Conservation (phyloP, 306 rosid species). For the Quercus cerris region DNA sequence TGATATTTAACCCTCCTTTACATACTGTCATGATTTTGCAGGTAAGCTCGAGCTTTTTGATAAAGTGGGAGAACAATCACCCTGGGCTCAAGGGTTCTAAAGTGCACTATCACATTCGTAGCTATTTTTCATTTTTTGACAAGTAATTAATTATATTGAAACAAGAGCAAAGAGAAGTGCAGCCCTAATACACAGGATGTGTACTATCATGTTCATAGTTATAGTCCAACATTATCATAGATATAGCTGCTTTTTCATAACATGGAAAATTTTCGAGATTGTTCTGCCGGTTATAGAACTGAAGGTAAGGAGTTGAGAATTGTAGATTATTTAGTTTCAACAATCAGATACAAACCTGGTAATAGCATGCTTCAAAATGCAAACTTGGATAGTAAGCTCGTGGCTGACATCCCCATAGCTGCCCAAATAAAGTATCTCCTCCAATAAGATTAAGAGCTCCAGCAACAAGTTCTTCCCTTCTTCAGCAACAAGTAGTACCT, state of each 20-base stretch:
- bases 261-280: neutral
- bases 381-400: conserved; percentile 68
- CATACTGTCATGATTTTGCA: neutral
- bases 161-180: too few relatives aligned
- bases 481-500: conserved; percentile 76
- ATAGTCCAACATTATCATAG: neutral
- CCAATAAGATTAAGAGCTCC: conserved; percentile 96
- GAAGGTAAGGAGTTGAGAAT: neutral
- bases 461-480: conserved; percentile 83
- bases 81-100: neutral
- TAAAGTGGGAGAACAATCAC: neutral
- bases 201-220: neutral
- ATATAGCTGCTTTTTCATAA: neutral
- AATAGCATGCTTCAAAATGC: conserved; percentile 96
- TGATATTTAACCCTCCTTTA: neutral
- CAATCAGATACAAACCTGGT: conserved; percentile 54
- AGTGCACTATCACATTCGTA: neutral
- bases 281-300: neutral
- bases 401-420: conserved; percentile 85
- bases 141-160: too few relatives aligned
- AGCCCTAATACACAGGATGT: too few relatives aligned
- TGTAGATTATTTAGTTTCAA: neutral
- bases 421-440: conserved; percentile 88
- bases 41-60: neutral
- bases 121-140: neutral